A percentile compares a stretch with the other conserved stretches of the same genome.
Conservation (phyloP, 139 green algal genomes). For the Chlamydomonas urium region DNA sequence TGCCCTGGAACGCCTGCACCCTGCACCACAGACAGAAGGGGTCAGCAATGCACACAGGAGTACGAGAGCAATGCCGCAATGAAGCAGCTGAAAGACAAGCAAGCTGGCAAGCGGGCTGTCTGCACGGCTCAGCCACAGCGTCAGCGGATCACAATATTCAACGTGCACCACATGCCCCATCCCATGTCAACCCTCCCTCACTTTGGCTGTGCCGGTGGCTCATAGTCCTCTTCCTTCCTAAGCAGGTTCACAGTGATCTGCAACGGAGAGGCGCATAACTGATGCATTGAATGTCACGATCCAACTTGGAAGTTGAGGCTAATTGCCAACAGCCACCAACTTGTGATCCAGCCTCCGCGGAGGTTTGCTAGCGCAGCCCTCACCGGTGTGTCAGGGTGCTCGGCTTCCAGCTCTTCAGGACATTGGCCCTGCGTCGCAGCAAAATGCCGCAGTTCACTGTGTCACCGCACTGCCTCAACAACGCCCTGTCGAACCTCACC, state of each 20-base stretch:
- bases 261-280: not conserved
- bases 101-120: not conserved
- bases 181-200: conserved; percentile 10
- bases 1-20: not conserved
- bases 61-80: not conserved
- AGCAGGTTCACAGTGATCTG: conserved; percentile 83
- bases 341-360: not conserved
- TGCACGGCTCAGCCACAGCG: not conserved
- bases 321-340: not conserved
- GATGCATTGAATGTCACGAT: not conserved
- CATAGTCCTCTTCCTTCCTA: conserved; percentile 69
- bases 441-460: too few relatives aligned
- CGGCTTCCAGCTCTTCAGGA: conserved; percentile 65
- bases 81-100: not conserved
- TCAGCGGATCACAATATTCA: not conserved
- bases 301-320: not conserved
- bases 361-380: conserved; percentile 5
- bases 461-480: not conserved
- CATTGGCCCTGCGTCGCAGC: conserved; percentile 59
- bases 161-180: not conserved
- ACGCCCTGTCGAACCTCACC: not conserved
- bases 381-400: conserved; percentile 25
- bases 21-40: not conserved
- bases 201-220: conserved; percentile 39
- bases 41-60: not conserved